These are phyloP conservation scores for Teunomyces tritomae DNA, from an alignment of 805 yeast species.

Conservation along the genomic window DNA sequence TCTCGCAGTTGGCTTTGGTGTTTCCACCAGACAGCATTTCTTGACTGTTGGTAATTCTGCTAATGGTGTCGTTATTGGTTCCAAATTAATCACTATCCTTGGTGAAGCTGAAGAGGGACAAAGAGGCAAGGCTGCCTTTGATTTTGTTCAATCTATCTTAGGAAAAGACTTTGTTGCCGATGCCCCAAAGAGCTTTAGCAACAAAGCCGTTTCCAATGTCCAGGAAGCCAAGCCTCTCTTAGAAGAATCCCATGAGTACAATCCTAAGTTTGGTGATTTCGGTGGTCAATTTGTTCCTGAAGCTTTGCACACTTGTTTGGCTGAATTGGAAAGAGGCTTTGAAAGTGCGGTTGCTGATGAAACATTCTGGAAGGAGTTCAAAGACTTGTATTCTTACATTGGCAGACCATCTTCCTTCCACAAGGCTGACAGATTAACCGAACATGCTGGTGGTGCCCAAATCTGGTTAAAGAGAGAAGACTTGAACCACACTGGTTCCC, in stretches of 20 bases:
- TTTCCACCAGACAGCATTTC: slow-evolving; percentile 89
- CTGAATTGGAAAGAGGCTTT: slow-evolving; percentile 85
- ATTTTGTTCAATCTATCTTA: slow-evolving; percentile 67
- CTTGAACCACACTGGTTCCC: slow-evolving; percentile 85
- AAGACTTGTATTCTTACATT: slow-evolving; percentile 80
- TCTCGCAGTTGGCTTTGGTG: slow-evolving; percentile 93
- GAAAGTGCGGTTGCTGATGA: slow-evolving; percentile 88
- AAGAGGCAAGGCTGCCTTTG: slow-evolving; percentile 61
- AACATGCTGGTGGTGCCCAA: slow-evolving; percentile 84
- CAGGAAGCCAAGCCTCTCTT: slow-evolving; percentile 38
- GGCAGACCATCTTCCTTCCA: slow-evolving; percentile 96
- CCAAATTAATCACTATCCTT: slow-evolving; percentile 71
- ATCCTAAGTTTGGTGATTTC: slow-evolving; percentile 85
- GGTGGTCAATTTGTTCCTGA: slow-evolving; percentile 99
- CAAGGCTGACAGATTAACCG: slow-evolving; percentile 84
- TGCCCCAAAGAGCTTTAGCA: slow-evolving; percentile 26
- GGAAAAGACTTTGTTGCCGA: slow-evolving; percentile 46
- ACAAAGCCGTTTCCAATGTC: slow-evolving; percentile 9
- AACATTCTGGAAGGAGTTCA: slow-evolving; percentile 89
- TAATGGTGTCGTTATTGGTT: slow-evolving; percentile 96
- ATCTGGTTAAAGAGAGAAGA: slow-evolving; percentile 99
- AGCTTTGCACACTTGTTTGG: slow-evolving; percentile 85
- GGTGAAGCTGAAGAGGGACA: slow-evolving; percentile 60
- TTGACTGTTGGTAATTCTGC: slow-evolving; percentile 72
- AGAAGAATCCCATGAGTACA: slow-evolving; percentile 62